Evolutionary conservation across 1,284 basidiomycete species (phyloP), one percentile per base, ranked within the genome.

Genomic region (Blastosporella zonata): DNA sequence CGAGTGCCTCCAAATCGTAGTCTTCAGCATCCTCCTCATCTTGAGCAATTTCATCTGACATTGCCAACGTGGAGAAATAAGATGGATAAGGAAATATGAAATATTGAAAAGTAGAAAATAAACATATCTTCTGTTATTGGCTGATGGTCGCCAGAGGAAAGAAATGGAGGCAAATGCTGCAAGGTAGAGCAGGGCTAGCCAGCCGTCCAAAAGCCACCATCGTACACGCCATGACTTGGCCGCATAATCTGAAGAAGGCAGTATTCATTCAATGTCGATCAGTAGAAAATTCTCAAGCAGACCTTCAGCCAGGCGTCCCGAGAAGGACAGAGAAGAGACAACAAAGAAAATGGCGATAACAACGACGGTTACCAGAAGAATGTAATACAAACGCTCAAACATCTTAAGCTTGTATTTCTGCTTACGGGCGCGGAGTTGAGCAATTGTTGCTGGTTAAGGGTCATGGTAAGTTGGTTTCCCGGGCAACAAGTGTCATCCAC

Each of bases 151-250:
- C 96, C 97, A 99, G 22, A 98, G 75, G 71, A 84, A 97, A 2
- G 90, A 84, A 55, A 98, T 93, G 7, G 81, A 74, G 39, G 75
- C 70, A 66, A 99, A 98, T 38, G 88, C 84, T 27, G 76, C 68
- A 42, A 94, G 79, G 65, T 93, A 97, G 28, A 97, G 81, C 23
- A 93, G 73, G 1, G 89, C 82, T 23, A 98, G 78, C 78, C 93
- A 97, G n/a, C 94, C 97, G 61, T 99, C 97, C 36, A 99, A 78
- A 12, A 99, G 72, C 81, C 94, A 93, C 97, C 97, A 99, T 43
- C 95, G 83, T 46, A 84, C 81, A 55, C 80, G 81, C 96, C 96
- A 99, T n/a, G 92, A 90, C 54, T 87, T 86, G 1, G 95, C 90
- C 6, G 91, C 88, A 62, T 96, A 98, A 63, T 96, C 92, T 93